phyloP scores from a whole-genome alignment of 1,284 basidiomycete genomes.

The Cryptococcus depauperatus region DNA sequence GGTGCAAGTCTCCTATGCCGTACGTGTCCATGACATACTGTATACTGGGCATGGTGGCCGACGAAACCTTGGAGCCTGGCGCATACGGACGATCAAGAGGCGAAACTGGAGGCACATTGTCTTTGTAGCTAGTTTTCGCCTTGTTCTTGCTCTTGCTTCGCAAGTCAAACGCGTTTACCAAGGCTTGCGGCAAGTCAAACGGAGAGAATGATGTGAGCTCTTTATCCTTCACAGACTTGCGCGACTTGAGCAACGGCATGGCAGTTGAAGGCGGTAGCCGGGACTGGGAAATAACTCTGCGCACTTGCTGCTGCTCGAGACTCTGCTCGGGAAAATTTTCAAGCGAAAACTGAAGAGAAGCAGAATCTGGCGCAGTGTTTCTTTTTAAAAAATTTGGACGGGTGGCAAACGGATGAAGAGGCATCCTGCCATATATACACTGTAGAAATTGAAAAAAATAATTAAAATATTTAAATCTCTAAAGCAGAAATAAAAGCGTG shows the following conservation, averaged over 20 bases:
- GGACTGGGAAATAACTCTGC: not conserved
- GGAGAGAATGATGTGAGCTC: slow-evolving; percentile 4
- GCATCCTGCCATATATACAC: no score
- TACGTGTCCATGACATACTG: slow-evolving; percentile 3
- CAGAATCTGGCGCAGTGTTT: not conserved
- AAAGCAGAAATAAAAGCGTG: no score
- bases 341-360: not conserved
- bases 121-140: not conserved
- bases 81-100: not conserved
- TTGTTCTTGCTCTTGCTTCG: not conserved
- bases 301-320: not conserved
- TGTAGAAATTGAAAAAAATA: no score
- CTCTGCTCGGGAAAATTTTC: not conserved
- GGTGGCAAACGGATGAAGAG: no score
- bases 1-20: not conserved
- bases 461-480: no score
- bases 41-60: not conserved
- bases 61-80: not conserved
- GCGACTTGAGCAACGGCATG: slow-evolving; percentile 4
- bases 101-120: not conserved
- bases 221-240: not conserved
- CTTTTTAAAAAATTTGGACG: not conserved
- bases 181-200: slow-evolving; percentile 1
- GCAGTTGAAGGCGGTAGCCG: not conserved
- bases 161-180: not conserved